phyloP scores from a whole-genome alignment of 495 filamentous ascomycete species.

The Clohesyomyces aquaticus region DNA sequence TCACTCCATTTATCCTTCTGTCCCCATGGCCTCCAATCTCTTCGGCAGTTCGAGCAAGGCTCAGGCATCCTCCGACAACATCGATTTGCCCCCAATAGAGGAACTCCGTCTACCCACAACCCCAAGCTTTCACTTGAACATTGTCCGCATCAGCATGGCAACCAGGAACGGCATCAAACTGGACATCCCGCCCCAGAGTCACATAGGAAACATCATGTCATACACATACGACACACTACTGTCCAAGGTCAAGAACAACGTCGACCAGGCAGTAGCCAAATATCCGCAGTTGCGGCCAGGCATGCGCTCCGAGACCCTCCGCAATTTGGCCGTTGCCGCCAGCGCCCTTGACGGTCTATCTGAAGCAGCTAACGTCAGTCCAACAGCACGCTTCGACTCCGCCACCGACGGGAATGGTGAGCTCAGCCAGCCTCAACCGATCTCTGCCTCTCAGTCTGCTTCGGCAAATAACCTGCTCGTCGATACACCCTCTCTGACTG shows the following conservation, averaged over 20 bases:
- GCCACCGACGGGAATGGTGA: too few species aligned
- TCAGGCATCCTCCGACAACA: background rate
- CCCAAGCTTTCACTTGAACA: background rate
- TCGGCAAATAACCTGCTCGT: background rate
- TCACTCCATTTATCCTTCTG: background rate
- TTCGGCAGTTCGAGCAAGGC: too few species aligned
- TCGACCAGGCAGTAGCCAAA: background rate
- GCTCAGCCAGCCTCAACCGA: too few species aligned
- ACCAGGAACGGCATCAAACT: slow-evolving; percentile 3
- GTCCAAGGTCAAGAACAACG: background rate
- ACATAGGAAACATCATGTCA: background rate
- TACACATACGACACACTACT: background rate
- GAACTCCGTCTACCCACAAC: background rate
- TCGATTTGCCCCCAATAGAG: background rate
- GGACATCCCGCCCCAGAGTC: background rate
- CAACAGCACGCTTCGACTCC: background rate
- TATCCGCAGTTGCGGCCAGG: slow-evolving; percentile 2
- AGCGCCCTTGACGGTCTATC: background rate
- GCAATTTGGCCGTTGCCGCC: background rate
- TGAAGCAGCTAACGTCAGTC: background rate
- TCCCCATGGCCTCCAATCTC: background rate
- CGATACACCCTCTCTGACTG: background rate
- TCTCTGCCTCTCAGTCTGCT: too few species aligned
- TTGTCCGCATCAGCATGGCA: background rate
- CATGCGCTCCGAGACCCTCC: background rate